These are phyloP conservation scores for Cryptosporidium xiaoi DNA, from an alignment of 169 alveolate genomes.

Conservation along the genomic window DNA sequence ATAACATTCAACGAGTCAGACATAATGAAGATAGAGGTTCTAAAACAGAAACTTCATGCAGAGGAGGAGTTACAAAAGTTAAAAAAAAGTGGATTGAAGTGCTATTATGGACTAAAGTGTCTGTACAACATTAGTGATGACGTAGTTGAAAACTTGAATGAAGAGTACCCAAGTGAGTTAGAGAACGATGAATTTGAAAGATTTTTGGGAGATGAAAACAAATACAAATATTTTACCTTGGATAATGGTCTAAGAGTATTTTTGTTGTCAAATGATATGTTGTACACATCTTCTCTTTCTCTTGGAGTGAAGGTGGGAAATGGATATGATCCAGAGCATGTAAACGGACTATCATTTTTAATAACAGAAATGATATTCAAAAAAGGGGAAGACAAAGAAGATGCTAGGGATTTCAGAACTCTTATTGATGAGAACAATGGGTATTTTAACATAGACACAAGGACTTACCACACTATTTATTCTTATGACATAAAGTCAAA, in stretches of 20 bases:
- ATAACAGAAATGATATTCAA: constrained; percentile 27
- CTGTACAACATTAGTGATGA: constrained; percentile 2
- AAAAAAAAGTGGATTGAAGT: constrained; percentile 25
- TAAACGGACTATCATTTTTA: constrained; percentile 33
- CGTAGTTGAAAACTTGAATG: not conserved
- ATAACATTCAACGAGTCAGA: constrained; percentile 33
- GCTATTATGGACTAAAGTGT: constrained; percentile 41
- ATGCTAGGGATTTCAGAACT: constrained; percentile 1
- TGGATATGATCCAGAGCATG: constrained; percentile 14
- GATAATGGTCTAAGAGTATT: constrained; percentile 21
- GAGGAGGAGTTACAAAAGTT: constrained; percentile 35
- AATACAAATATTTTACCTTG: constrained; percentile 7
- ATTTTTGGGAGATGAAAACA: constrained; percentile 31
- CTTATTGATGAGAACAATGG: constrained; percentile 44
- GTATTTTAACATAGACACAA: constrained; percentile 29
- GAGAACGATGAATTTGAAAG: not conserved
- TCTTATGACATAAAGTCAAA: constrained; percentile 43
- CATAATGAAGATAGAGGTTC: not conserved
- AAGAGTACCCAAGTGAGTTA: not conserved
- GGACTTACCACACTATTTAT: constrained; percentile 8
- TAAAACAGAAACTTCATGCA: constrained; percentile 1
- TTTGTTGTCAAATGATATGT: constrained; percentile 33
- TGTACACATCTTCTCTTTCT: constrained; percentile 33
- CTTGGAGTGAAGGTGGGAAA: constrained; percentile 39
- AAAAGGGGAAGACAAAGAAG: too few relatives aligned